Base-by-base conservation (phyloP, 352 stramenopile genomes). In the Globisporangium heterothallicum region DNA sequence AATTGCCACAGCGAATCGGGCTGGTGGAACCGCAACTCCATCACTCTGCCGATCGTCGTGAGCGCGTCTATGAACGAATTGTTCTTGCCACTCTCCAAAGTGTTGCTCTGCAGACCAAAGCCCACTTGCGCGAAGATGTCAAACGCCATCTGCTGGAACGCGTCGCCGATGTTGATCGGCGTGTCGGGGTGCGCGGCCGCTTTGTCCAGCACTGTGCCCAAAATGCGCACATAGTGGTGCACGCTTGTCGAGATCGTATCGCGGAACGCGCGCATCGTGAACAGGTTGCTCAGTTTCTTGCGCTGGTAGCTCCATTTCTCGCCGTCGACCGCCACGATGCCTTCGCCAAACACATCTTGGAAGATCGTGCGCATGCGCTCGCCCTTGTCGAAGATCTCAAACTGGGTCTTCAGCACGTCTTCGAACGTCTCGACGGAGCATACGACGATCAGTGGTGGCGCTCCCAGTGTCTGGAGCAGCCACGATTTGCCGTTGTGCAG, bases 321-420 rank as follows among this genome's bases (percentile, higher is more conserved):
- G 40, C 67, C 67, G 22, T 76, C 63, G 2, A 54, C 55, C 4
- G 51, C 45, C n/a, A 70, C 21, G 46, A 76, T 55, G 14, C 60
- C 53, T 4, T 42, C 42, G 13, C 67, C 67, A 10, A 68, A 56
- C 16, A 73, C 13, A 1, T 58, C 52, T 9, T 18, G 29, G 18
- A 70, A 53, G 34, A 61, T 50, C 27, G 68, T 50, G 18, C 49
- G 41, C 40, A 61, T 56, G 49, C 51, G 36, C 4, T 59, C 34
- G 1, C 72, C 79, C 42, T 91, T 88, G 6, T 69, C 59, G 35
- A 94, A 94, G 40, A 75, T 66, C 38, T 83, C 63, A 44, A 83
- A 79, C 36, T 92, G 69, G 13, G 54, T 69, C 52, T 75, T 74
- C 26, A 78, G 53, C 16, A 80, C 61, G 40, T 87, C 73, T 26